A percentile compares a stretch with the other conserved stretches of the same genome.
Conservation (phyloP, 202 grass and related monocot genomes). For the Setaria italica region DNA sequence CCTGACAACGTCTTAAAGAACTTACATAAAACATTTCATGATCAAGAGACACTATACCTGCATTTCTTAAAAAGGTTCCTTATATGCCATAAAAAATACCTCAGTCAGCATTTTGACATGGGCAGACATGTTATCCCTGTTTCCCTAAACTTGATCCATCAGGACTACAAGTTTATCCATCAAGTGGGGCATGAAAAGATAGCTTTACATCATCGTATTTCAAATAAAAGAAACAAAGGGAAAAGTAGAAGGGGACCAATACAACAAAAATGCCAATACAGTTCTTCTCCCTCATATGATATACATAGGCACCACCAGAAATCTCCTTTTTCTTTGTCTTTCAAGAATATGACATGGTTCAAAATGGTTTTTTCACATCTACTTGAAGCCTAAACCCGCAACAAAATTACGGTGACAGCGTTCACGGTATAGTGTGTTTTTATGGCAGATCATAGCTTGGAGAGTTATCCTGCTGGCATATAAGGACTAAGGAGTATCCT, state of each 20-base stretch:
- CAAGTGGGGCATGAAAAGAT: not conserved
- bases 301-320: not conserved
- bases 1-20: not conserved
- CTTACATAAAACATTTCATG: not conserved
- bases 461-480: not conserved
- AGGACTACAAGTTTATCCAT: not conserved
- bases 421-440: not conserved
- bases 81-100: not conserved
- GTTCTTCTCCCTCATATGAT: not conserved
- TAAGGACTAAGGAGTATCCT: not conserved
- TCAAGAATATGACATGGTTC: not conserved
- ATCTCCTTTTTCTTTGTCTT: not conserved
- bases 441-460: not conserved
- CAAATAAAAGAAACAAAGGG: not conserved
- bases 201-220: slow-evolving; percentile 1
- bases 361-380: not conserved
- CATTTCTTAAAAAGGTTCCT: not conserved
- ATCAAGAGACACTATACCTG: not conserved
- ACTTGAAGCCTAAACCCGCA: not conserved
- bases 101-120: not conserved
- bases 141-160: not conserved
- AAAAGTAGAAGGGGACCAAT: not conserved
- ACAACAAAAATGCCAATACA: not conserved
- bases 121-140: not conserved
- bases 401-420: not conserved